Percentiles rank a stretch among this genome's conserved stretches.
phyloP scores from a whole-genome alignment of 306 rosid genomes.

The Morella rubra region DNA sequence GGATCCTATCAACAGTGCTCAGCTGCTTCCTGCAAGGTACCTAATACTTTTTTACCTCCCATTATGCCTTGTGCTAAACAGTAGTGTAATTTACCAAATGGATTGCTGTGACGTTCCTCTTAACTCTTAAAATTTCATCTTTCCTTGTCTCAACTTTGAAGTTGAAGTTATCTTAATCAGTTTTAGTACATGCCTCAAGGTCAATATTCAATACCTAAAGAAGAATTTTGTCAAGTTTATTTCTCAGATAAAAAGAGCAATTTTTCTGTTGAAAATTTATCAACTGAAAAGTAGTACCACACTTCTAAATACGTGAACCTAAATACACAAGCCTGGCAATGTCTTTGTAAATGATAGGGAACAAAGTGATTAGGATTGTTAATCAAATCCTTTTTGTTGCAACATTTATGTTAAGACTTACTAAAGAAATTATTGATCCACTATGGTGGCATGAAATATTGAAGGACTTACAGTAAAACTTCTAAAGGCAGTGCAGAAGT shows the following conservation, averaged over 20 bases:
- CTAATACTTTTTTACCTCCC: slow-evolving; percentile 13
- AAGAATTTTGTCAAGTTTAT: background rate
- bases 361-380: background rate
- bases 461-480: background rate
- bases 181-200: background rate
- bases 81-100: slow-evolving; percentile 12
- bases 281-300: background rate
- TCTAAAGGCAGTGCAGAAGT: background rate
- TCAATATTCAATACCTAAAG: background rate
- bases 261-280: background rate
- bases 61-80: slow-evolving; percentile 5
- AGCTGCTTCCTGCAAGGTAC: slow-evolving; percentile 92
- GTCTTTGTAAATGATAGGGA: background rate
- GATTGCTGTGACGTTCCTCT: slow-evolving; percentile 16
- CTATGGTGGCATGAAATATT: background rate
- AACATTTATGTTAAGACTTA: background rate
- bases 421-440: background rate
- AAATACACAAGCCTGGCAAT: background rate
- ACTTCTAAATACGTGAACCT: background rate
- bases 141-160: background rate
- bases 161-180: background rate
- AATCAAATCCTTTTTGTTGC: background rate
- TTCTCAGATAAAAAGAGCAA: background rate
- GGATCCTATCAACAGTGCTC: slow-evolving; percentile 71
- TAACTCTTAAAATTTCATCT: background rate